Percentiles rank a stretch among this genome's conserved stretches.
Conservation (phyloP, 1,284 basidiomycete species). For the Leucoagaricus sp. region DNA sequence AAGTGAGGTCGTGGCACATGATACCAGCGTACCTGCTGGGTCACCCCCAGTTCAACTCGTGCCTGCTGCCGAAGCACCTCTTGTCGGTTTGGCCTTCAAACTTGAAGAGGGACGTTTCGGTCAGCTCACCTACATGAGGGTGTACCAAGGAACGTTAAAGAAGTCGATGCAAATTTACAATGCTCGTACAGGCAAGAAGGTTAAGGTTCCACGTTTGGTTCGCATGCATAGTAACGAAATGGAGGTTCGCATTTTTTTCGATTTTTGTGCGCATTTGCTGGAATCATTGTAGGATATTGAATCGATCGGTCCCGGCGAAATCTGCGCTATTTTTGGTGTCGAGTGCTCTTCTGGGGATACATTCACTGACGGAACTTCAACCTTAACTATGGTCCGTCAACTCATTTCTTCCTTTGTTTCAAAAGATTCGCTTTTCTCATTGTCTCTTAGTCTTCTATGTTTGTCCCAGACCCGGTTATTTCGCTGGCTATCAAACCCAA, state of each 20-base stretch:
- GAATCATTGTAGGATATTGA: slow-evolving; percentile 74
- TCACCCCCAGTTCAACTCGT: slow-evolving; percentile 75
- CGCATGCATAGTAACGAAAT: slow-evolving; percentile 99
- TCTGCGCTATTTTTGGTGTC: slow-evolving; percentile 99
- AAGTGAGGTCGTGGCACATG: slow-evolving; percentile 80
- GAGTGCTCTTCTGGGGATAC: slow-evolving; percentile 99
- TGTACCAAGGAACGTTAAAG: slow-evolving; percentile 94
- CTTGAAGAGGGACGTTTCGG: slow-evolving; percentile 97
- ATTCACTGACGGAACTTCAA: slow-evolving; percentile 90
- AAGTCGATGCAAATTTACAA: slow-evolving; percentile 90
- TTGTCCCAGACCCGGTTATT: slow-evolving; percentile 97
- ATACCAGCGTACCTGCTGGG: slow-evolving; percentile 68
- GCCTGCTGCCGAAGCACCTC: slow-evolving; percentile 82
- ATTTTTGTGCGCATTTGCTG: background rate
- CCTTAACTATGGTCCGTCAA: slow-evolving; percentile 80
- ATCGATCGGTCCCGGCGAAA: slow-evolving; percentile 96
- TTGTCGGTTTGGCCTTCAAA: slow-evolving; percentile 98
- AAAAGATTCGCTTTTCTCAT: background rate
- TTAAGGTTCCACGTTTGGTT: slow-evolving; percentile 97
- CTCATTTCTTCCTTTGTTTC: background rate
- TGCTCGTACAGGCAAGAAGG: slow-evolving; percentile 94
- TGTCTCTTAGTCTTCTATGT: slow-evolving; percentile 96
- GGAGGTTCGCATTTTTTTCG: slow-evolving; percentile 68
- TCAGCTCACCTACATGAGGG: slow-evolving; percentile 98
- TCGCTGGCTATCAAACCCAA: slow-evolving; percentile 92